Evolutionary conservation across 2,329 filamentous ascomycete genomes (phyloP), one percentile per base, ranked within the genome.

Genomic region (Sphaerulina musiva): DNA sequence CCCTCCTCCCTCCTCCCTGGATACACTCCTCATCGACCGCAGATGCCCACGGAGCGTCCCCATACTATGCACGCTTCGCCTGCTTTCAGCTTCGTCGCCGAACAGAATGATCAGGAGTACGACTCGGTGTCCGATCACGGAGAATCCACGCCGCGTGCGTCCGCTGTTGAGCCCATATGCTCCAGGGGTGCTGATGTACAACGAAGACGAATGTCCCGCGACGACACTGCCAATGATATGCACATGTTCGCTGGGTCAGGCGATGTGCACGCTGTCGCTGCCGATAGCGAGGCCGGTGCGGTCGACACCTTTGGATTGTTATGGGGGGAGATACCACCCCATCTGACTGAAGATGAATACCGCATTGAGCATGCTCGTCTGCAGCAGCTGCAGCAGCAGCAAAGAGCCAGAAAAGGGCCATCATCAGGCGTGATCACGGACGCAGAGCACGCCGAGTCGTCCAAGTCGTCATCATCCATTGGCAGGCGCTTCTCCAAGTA

Each of bases 171-270:
- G 17, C 41, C 51, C 40, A 53, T 14, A 31, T 40, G 43, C 44
- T 41, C 17, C 34, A 46, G 36, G 29, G 46, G 32, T 4, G 17
- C 49, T 40, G 43, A 43, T 40, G 38, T 50, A 11, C 26, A 38
- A 12, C 36, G 48, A 26, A 47, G 53, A 23, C 54, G 59, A 26
- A 39, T 66, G 48, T 64, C 64, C 26, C 62, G 64, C 53, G 64
- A 67, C 53, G 64, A 67, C 40, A 65, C 64, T 17, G 62, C 62
- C 31, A 60, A 61, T 48, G 62, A 64, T 52, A 41, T 66, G 38
- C 64, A 62, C 46, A 48, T 58, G 46, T 23, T 59, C 38, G 53
- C 53, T 39, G 44, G 9, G 44, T 53, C 45, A 53, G 32, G 10
- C 23, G 40, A 26, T 51, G 6, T 29, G 5, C 26, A 29, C 26